A percentile compares a stretch with the other conserved stretches of the same genome.
phyloP scores from a whole-genome alignment of 2,329 filamentous ascomycete genomes.

The Curvularia verruculosa region DNA sequence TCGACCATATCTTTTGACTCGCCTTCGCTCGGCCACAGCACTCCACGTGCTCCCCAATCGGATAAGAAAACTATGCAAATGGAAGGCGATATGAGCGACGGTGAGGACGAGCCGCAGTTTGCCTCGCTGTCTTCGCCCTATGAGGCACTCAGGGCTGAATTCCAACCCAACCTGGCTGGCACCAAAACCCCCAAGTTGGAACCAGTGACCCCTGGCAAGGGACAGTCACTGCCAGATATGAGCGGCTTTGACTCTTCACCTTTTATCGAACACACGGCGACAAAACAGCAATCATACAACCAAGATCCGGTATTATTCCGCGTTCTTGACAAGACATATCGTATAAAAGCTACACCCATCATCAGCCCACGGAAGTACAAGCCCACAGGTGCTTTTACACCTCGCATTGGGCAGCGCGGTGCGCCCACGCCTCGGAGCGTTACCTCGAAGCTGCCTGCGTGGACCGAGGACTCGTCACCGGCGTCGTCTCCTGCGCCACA shows the following conservation, averaged over 20 bases:
- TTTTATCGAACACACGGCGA: constrained; percentile 53
- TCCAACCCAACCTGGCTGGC: constrained; percentile 67
- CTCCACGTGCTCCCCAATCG: constrained; percentile 56
- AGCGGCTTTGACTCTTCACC: constrained; percentile 57
- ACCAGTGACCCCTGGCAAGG: constrained; percentile 47
- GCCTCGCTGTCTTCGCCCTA: constrained; percentile 77
- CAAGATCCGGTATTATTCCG: constrained; percentile 85
- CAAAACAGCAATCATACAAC: constrained; percentile 41
- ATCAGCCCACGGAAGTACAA: constrained; percentile 63
- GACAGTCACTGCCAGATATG: constrained; percentile 50
- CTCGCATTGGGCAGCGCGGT: constrained; percentile 43
- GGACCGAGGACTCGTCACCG: constrained; percentile 55
- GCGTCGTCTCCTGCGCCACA: constrained; percentile 72
- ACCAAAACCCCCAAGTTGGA: constrained; percentile 37
- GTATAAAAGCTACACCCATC: constrained; percentile 88
- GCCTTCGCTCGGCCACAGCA: constrained; percentile 63
- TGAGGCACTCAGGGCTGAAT: constrained; percentile 72
- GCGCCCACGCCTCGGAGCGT: constrained; percentile 33
- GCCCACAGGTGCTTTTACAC: constrained; percentile 46
- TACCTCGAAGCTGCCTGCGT: constrained; percentile 30
- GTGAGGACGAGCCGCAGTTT: constrained; percentile 53
- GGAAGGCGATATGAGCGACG: constrained; percentile 19
- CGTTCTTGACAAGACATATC: constrained; percentile 94
- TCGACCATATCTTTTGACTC: constrained; percentile 74
- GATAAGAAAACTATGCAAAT: constrained; percentile 21